Conservation (phyloP, 371 early-diverging fungal species). For the Mortierella sp. region DNA sequence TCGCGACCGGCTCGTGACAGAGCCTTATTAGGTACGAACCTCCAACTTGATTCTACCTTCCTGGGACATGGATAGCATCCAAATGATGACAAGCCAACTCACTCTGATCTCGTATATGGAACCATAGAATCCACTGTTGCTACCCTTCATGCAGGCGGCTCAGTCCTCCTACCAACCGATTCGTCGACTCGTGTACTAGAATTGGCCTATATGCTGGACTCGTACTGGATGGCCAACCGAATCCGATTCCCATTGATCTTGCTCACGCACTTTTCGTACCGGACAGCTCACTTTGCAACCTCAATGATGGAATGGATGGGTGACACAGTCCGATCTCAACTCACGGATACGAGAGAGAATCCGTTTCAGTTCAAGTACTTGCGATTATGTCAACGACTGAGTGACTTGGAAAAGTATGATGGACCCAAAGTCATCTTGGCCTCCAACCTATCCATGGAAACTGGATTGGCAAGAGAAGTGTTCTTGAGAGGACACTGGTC, state of each 20-base stretch:
- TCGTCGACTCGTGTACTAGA: conserved; percentile 93
- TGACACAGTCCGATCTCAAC: conserved; percentile 75
- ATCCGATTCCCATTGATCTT: conserved; percentile 79
- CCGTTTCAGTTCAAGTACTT: conserved; percentile 92
- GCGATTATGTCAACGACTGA: conserved; percentile 71
- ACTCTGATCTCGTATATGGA: no score
- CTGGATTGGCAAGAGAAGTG: conserved; percentile 84
- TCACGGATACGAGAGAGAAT: conserved; percentile 79
- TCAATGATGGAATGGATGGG: conserved; percentile 98
- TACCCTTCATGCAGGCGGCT: conserved; percentile 74
- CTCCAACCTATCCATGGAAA: conserved; percentile 78
- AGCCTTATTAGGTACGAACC: conserved; percentile 70
- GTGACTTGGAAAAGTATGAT: conserved; percentile 76
- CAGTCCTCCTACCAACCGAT: conserved; percentile 92
- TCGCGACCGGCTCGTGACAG: conserved; percentile 81
- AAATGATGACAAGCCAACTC: no score
- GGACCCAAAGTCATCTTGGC: conserved; percentile 90
- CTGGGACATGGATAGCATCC: no score
- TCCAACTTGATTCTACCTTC: background rate
- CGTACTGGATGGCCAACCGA: conserved; percentile 81
- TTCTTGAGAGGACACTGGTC: conserved; percentile 70
- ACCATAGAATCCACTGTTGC: conserved; percentile 69
- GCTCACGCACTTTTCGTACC: conserved; percentile 79
- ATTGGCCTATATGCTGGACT: conserved; percentile 89
- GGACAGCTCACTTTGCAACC: conserved; percentile 84